These are phyloP conservation scores for Oehlia diaphana DNA, from an alignment of 192 early-diverging fungal species.

Conservation along the genomic window DNA sequence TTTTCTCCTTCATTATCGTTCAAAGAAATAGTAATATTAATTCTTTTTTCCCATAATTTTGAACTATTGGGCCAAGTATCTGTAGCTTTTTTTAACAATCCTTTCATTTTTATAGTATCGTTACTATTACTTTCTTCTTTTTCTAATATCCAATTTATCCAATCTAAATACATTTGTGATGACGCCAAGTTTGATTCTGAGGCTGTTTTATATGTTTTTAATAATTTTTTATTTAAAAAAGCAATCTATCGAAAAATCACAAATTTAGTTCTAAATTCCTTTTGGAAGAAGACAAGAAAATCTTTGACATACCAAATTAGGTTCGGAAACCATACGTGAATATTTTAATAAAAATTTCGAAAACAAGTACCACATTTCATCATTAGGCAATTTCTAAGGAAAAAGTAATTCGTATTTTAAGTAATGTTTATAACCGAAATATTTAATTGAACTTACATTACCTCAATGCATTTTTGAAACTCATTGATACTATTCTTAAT, in stretches of 20 bases:
- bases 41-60: conserved; percentile 18
- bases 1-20: neutral
- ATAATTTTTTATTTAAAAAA: neutral
- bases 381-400: conserved; percentile 2
- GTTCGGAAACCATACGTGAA: neutral
- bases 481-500: conserved; percentile 15
- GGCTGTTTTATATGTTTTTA: neutral
- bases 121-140: neutral
- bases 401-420: neutral
- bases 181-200: neutral
- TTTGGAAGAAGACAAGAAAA: neutral
- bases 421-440: neutral
- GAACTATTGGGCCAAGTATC: conserved; percentile 9
- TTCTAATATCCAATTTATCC: conserved; percentile 10
- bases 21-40: neutral
- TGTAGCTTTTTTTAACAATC: neutral
- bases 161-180: conserved; percentile 15
- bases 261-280: neutral
- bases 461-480: conserved; percentile 19
- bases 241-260: neutral
- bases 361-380: conserved; percentile 16
- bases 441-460: neutral
- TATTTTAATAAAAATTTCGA: conserved; percentile 8
- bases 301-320: conserved; percentile 6
- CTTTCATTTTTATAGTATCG: too few relatives aligned